Percentiles rank a stretch among this genome's conserved stretches.
Evolutionary conservation across 495 filamentous ascomycete species (phyloP).

Genomic region (Penicillium cosmopolitanum): DNA sequence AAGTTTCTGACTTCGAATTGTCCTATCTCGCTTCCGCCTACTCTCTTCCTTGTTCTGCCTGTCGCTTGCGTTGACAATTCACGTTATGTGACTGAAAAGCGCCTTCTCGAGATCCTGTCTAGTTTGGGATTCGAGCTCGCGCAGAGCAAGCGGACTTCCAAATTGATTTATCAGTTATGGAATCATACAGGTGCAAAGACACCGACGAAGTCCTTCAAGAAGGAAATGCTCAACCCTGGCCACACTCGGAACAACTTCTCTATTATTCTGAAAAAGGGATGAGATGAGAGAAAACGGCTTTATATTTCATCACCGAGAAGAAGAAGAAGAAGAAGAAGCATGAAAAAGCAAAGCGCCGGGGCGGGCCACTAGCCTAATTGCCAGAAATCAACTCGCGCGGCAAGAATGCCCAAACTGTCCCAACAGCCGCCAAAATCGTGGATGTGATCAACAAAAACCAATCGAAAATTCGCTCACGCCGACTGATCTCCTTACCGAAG

Average conservation of each 20-base stretch:
- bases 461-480: conserved; percentile 64
- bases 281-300: conserved; percentile 1
- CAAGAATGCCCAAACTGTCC: conserved; percentile 87
- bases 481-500: conserved; percentile 77
- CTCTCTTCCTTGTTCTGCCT: conserved; percentile 88
- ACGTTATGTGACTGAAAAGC: conserved; percentile 79
- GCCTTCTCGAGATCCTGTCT: conserved; percentile 72
- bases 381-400: conserved; percentile 62
- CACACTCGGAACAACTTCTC: conserved; percentile 85
- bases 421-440: conserved; percentile 68
- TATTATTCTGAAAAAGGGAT: conserved; percentile 58
- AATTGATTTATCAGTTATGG: conserved; percentile 92
- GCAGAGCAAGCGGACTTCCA: conserved; percentile 72
- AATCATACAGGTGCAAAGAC: conserved; percentile 40
- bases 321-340: too few species aligned
- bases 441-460: conserved; percentile 73
- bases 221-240: conserved; percentile 75
- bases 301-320: too few species aligned
- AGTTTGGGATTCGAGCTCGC: conserved; percentile 71
- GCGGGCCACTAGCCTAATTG: conserved; percentile 1
- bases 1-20: conserved; percentile 51
- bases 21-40: conserved; percentile 57
- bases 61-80: conserved; percentile 90
- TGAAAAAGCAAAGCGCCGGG: not conserved
- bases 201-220: conserved; percentile 55